Evolutionary conservation across 768 basidiomycete species (phyloP).

Genomic region (Roridomyces roridus): DNA sequence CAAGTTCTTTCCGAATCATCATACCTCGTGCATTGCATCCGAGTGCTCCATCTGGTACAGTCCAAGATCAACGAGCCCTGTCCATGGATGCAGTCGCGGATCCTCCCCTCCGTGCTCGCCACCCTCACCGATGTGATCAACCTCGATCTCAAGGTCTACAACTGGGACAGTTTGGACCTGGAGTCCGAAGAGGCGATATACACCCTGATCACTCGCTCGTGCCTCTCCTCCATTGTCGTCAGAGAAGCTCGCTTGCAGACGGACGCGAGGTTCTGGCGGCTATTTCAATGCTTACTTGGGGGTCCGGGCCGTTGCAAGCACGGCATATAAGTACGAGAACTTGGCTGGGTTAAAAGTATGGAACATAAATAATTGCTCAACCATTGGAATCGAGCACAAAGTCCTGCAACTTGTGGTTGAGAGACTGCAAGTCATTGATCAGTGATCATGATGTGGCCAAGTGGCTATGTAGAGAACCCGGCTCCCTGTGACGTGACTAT

Average conservation of each 20-base stretch:
- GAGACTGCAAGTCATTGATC: no score
- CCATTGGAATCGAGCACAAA: no score
- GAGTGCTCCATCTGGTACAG: conserved; percentile 7
- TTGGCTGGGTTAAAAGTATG: no score
- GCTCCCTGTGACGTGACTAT: no score
- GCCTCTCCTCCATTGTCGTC: conserved; percentile 4
- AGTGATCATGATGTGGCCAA: no score
- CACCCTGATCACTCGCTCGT: conserved; percentile 5
- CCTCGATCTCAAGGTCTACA: conserved; percentile 1
- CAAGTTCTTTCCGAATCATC: conserved; percentile 6
- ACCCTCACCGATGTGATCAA: neutral
- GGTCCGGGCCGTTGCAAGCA: no score
- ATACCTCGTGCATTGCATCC: conserved; percentile 3
- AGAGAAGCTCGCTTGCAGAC: conserved; percentile 1
- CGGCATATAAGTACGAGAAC: no score
- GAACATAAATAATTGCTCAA: no score
- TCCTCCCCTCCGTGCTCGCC: conserved; percentile 6
- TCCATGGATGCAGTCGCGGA: conserved; percentile 8
- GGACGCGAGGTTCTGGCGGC: neutral
- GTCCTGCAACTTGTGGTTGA: no score
- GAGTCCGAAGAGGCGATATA: conserved; percentile 8
- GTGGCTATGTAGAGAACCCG: no score
- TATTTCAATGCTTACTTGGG: conserved; percentile 11
- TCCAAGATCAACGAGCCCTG: conserved; percentile 2
- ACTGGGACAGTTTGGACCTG: neutral